Evolutionary conservation across 441 rosid species (phyloP), one percentile per base, ranked within the genome.

Genomic region (Bruguiera hainesii): DNA sequence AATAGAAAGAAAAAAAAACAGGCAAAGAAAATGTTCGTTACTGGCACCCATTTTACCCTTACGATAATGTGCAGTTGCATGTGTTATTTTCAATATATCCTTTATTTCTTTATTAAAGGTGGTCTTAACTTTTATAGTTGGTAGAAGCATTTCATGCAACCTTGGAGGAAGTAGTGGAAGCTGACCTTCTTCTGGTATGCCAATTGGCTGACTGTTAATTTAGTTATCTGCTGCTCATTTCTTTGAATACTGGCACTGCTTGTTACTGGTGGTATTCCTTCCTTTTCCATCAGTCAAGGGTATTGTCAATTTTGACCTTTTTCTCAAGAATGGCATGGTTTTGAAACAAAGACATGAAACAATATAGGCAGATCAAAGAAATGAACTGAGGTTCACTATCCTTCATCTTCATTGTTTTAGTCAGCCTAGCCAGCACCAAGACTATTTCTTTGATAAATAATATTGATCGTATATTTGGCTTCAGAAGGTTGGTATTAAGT

Each of bases 61-160:
- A 31, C 7, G 74, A 65, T 51, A 51, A 39, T 56, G 53, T 42
- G 65, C 23, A 49, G 48, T 25, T 64, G 51, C 61, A 52, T 68
- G 50, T 55, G 16, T 29, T 61, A 30, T 70, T 21, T 29, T 60
- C 23, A 29, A 59, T 59, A n/a, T 42, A 19, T 59, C 7, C 42
- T 49, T 53, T 33, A 46, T 73, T 56, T 60, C 37, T 25, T 48
- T 42, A 55, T 37, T 39, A 59, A 55, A 55, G 13, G 33, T 42
- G 33, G 46, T 57, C 21, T 71, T 29, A 61, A 23, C 65, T 72
- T 65, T 63, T 76, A 58, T 63, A 94, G 97, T 70, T 94, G 68
- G 97, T 91, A 75, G 78, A 91, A 85, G 99, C 98, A 52, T 93
- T 93, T 77, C 89, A 84, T 70, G 96, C 99, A 62, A 89, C 98